Evolutionary conservation across 495 filamentous ascomycete genomes (phyloP), one percentile per base, ranked within the genome.

Genomic region (Aspergillus sclerotioniger): DNA sequence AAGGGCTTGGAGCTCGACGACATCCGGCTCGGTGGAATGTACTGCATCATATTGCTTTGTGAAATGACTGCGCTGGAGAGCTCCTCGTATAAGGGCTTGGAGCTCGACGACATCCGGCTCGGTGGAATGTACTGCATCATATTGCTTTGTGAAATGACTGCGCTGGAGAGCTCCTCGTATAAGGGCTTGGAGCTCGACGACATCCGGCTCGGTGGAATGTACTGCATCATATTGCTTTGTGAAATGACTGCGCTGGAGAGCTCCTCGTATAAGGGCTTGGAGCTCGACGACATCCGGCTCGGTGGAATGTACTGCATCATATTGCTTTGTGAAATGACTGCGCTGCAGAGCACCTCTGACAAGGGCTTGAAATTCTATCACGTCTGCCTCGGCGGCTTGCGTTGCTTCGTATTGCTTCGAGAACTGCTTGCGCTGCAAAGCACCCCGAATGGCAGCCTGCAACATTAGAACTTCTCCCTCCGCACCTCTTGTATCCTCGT

Each of bases 391-490:
- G 9, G 80, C 78, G 56, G 71, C 66, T 53, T 76, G 71, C 58
- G 90, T 71, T 58, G 80, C n/a, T 7, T 59, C 61, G 16, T 68
- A 62, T n/a, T 73, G 67, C 5, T 58, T 45, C 25, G 68, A 69
- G 17, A 78, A 54, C 19, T 68, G 32, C 48, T 73, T 69, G 29
- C 82, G 72, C 57, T 73, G 67, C 16, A 87, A 65, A 49, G 78
- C 76, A 19, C 83, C 85, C 39, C 87, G 78, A 60, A 87, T 82
- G 16, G 78, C 81, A 28, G 90, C 87, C 74, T 96, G 92, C n/a
- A 96, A 79, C 54, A 78, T 72, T 45, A 71, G 72, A 16, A 92
- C 73, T 53, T 79, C 57, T 1, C 56, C 61, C 70, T 75, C 86
- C 20, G 72, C 71, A 53, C 75, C 69, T 63, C 70, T 76, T 3